A percentile compares a stretch with the other conserved stretches of the same genome.
phyloP scores from a whole-genome alignment of 2,329 filamentous ascomycete species.

The Colletotrichum sp. region DNA sequence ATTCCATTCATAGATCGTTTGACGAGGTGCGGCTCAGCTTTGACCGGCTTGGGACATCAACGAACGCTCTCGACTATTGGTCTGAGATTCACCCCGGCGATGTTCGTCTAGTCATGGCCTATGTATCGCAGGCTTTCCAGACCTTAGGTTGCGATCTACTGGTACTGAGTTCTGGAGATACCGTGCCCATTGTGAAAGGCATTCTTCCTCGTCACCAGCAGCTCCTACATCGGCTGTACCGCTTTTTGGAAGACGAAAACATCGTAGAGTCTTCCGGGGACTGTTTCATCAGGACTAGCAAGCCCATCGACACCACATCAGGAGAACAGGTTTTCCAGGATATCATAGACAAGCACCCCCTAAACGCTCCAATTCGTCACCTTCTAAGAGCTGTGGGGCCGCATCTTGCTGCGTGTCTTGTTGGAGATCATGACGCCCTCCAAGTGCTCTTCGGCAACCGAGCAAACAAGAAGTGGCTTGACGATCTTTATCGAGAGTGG shows the following conservation, averaged over 20 bases:
- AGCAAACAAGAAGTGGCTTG: slow-evolving; percentile 30
- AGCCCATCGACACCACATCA: background rate
- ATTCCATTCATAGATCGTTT: background rate
- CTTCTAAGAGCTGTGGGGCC: slow-evolving; percentile 37
- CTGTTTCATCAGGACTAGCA: slow-evolving; percentile 19
- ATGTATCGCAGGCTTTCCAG: slow-evolving; percentile 35
- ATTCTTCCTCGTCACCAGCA: slow-evolving; percentile 29
- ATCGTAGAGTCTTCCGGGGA: background rate
- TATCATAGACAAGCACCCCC: slow-evolving; percentile 32
- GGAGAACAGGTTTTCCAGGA: slow-evolving; percentile 26
- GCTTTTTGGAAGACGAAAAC: slow-evolving; percentile 28
- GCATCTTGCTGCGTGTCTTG: slow-evolving; percentile 41
- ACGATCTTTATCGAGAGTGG: slow-evolving; percentile 39
- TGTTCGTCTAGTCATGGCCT: slow-evolving; percentile 32
- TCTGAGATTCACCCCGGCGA: slow-evolving; percentile 31
- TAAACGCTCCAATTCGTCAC: slow-evolving; percentile 33
- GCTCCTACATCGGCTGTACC: slow-evolving; percentile 29
- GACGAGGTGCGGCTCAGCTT: background rate
- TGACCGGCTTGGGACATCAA: background rate
- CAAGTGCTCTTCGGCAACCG: slow-evolving; percentile 41
- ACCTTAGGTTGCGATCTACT: slow-evolving; percentile 30
- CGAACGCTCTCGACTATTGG: slow-evolving; percentile 27
- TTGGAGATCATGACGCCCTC: slow-evolving; percentile 39
- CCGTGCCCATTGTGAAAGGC: slow-evolving; percentile 21
- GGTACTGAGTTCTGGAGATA: slow-evolving; percentile 22